Base-by-base conservation (phyloP, 163 green algal genomes). In the Scenedesmus sp. region DNA sequence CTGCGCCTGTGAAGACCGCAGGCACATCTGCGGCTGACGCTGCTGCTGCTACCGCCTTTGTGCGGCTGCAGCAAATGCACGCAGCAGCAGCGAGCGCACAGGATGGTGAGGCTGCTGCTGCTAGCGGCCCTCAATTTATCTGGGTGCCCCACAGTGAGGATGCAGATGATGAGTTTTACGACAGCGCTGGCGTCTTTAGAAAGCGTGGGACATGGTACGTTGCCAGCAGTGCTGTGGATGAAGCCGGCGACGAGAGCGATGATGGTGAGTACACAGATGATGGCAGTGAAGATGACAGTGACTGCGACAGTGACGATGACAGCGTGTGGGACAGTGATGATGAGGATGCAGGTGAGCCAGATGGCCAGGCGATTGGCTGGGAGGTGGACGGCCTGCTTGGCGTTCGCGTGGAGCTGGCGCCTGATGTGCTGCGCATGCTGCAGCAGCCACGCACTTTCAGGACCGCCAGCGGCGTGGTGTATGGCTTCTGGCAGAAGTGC, bases 401-500 rank as follows among this genome's bases (percentile, higher is more conserved):
- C 26, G 0, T 76, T 6, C 46, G 86, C 34, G 73, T 74, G 57
- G 88, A 88, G 62, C 16, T 79, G 62, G 1, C 77, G 18, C 46
- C 16, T 55, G 88, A 64, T 1, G 16, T 81, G 15, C 1, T 34
- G n/a, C 26, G 5, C 6, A n/a, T 46, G 15, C 7, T 87, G 59
- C 59, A 3, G 55, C 4, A 82, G 3, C 88, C 59, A 2, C 13
- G 56, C 60, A 26, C 62, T 16, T 92, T 83, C 62, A 88, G 79
- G 46, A 92, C 66, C 26, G 12, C 73, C 3, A 55, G 46, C 15
- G 46, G 74, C 15, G 46, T 92, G 2, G 13, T 92, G 6, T 92
- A 88, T 88, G 88, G 88, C 23, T 92, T 88, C 46, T 92, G 88
- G 88, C 18, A 8, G 9, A 67, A 70, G 34, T 73, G 34, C 59